These are phyloP conservation scores for Globisporangium rhizosaccharum DNA, from an alignment of 352 stramenopile species.

Conservation along the genomic window DNA sequence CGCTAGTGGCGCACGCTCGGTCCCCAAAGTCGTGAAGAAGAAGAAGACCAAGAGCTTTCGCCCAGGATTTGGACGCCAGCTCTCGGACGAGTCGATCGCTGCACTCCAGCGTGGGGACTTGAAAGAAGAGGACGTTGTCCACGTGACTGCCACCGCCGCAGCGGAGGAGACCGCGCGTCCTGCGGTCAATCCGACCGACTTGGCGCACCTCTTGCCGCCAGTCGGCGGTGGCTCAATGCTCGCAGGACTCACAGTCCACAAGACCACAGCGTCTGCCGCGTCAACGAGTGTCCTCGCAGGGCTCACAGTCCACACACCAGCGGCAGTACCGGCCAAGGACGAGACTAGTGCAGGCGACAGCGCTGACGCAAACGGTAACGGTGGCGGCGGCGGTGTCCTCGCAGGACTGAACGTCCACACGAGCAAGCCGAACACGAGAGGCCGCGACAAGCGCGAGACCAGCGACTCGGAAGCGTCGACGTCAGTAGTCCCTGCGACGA, in stretches of 20 bases:
- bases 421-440: slow-evolving; percentile 14
- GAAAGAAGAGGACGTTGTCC: slow-evolving; percentile 64
- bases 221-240: slow-evolving; percentile 55
- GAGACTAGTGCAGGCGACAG: slow-evolving; percentile 1
- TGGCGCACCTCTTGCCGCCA: slow-evolving; percentile 61
- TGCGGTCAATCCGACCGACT: slow-evolving; percentile 42
- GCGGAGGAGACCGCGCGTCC: slow-evolving; percentile 25
- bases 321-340: slow-evolving; percentile 11
- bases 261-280: slow-evolving; percentile 1
- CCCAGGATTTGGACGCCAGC: slow-evolving; percentile 71
- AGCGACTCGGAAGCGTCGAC: no score
- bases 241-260: slow-evolving; percentile 57
- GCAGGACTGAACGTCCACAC: slow-evolving; percentile 46
- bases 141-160: slow-evolving; percentile 10
- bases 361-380: slow-evolving; percentile 15
- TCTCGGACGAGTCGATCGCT: slow-evolving; percentile 80
- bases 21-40: slow-evolving; percentile 67
- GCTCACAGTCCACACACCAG: slow-evolving; percentile 52
- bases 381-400: slow-evolving; percentile 27
- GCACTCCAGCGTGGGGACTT: slow-evolving; percentile 73
- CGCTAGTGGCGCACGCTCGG: slow-evolving; percentile 20
- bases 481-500: no score
- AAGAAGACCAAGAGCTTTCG: slow-evolving; percentile 87
- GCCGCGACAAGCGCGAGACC: neutral
- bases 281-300: slow-evolving; percentile 44